Percentiles rank a stretch among this genome's conserved stretches.
Evolutionary conservation across 805 yeast species (phyloP).

Genomic region (Tetrapisispora phaffii): DNA sequence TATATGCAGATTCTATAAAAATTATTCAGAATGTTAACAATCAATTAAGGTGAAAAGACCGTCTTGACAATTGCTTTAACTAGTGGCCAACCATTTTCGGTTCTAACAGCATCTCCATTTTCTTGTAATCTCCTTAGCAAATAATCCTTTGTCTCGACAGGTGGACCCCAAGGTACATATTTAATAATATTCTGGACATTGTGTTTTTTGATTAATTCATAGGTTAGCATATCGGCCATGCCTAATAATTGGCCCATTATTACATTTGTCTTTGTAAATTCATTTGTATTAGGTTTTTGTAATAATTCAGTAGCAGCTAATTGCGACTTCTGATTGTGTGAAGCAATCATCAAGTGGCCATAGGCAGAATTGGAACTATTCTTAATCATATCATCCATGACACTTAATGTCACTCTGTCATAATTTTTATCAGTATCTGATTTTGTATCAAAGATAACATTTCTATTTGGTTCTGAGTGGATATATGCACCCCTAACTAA

Average conservation of each 20-base stretch:
- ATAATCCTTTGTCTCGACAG: constrained; percentile 84
- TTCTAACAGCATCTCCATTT: constrained; percentile 88
- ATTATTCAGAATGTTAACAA: neutral
- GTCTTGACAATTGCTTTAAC: constrained; percentile 43
- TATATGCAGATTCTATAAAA: neutral
- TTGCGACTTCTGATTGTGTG: constrained; percentile 79
- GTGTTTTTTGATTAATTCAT: constrained; percentile 56
- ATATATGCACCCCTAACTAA: constrained; percentile 93
- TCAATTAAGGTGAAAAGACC: constrained; percentile 8
- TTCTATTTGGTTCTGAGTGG: constrained; percentile 73
- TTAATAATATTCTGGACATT: constrained; percentile 71
- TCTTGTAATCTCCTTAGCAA: constrained; percentile 84
- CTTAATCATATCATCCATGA: constrained; percentile 47
- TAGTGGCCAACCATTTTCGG: constrained; percentile 71
- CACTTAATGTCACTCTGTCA: constrained; percentile 54
- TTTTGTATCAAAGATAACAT: constrained; percentile 66
- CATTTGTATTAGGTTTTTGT: constrained; percentile 17
- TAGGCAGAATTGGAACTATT: constrained; percentile 39
- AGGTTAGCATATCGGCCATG: constrained; percentile 87
- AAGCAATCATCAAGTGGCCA: constrained; percentile 81
- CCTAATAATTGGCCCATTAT: constrained; percentile 88
- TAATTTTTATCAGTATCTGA: constrained; percentile 70
- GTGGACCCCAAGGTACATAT: constrained; percentile 98
- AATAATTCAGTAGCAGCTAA: constrained; percentile 55
- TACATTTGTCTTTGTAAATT: constrained; percentile 43